phyloP scores from a whole-genome alignment of 1,284 basidiomycete genomes.

The Salmacisia buchloeana region DNA sequence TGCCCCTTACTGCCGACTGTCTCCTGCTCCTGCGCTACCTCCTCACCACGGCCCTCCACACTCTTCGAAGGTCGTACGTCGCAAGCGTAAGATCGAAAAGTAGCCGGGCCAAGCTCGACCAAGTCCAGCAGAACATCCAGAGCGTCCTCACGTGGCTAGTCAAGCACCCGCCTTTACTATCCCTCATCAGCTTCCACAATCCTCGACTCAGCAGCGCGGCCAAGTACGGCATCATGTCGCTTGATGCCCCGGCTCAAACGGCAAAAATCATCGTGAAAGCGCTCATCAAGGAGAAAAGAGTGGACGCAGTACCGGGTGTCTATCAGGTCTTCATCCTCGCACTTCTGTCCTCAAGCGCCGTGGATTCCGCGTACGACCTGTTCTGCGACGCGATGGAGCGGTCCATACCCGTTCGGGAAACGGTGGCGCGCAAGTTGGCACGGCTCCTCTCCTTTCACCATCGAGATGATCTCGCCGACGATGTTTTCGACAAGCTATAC shows the following conservation, averaged over 20 bases:
- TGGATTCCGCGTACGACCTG: background rate
- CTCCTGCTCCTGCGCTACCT: background rate
- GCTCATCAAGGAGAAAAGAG: background rate
- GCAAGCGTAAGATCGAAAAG: background rate
- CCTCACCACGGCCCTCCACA: background rate
- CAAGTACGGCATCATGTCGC: background rate
- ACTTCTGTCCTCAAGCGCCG: background rate
- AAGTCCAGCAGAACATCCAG: background rate
- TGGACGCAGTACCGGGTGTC: background rate
- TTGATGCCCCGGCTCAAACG: background rate
- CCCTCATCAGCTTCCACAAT: conserved; percentile 5
- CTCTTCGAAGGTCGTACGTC: background rate
- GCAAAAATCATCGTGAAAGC: background rate
- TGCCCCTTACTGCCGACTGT: background rate
- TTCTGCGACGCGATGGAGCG: background rate
- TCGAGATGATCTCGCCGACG: background rate
- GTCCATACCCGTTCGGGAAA: background rate
- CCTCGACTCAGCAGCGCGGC: background rate
- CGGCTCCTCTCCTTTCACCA: background rate
- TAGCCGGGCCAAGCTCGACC: background rate
- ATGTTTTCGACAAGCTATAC: background rate
- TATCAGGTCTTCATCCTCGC: conserved; percentile 6
- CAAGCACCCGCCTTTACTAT: background rate
- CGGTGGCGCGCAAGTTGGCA: background rate
- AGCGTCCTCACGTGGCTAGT: background rate